Percentiles rank a stretch among this genome's conserved stretches.
Evolutionary conservation across 768 basidiomycete species (phyloP).

Genomic region (Mycena floridula): DNA sequence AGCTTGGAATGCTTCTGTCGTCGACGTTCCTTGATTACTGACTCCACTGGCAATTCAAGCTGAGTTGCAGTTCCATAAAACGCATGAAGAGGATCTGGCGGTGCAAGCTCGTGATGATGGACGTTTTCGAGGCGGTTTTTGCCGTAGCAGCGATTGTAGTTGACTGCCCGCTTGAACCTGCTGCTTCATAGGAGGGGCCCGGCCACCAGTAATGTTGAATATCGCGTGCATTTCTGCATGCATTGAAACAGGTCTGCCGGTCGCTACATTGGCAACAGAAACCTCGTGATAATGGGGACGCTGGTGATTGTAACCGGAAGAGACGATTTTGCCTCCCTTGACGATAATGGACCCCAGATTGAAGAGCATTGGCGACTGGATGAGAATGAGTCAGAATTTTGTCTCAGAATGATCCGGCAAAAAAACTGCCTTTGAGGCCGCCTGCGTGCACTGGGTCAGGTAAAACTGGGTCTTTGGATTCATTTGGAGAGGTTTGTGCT

Average conservation of each 20-base stretch:
- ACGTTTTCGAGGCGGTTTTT: conserved; percentile 6
- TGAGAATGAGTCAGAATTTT: not conserved
- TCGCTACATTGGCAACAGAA: conserved; percentile 28
- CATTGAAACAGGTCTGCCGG: conserved; percentile 37
- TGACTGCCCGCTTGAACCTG: conserved; percentile 37
- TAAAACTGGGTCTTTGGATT: conserved; percentile 44
- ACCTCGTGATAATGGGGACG: conserved; percentile 47
- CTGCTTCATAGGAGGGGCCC: conserved; percentile 46
- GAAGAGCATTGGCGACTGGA: conserved; percentile 38
- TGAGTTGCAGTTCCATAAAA: conserved; percentile 12
- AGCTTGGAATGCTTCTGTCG: conserved; percentile 23
- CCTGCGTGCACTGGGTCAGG: conserved; percentile 42
- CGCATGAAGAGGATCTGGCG: conserved; percentile 4
- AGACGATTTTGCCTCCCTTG: conserved; percentile 51
- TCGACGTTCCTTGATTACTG: too few relatives aligned
- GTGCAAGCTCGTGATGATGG: conserved; percentile 6
- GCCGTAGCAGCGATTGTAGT: conserved; percentile 8
- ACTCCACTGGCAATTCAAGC: too few relatives aligned
- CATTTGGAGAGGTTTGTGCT: too few relatives aligned
- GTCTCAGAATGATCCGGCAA: not conserved
- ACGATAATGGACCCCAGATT: conserved; percentile 41
- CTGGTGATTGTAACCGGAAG: conserved; percentile 48
- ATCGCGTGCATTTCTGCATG: conserved; percentile 60
- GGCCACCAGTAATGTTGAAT: conserved; percentile 41
- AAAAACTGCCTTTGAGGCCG: conserved; percentile 33